Evolutionary conservation across 257 asterid species (phyloP), one percentile per base, ranked within the genome.

Genomic region (Solanum virginianum): DNA sequence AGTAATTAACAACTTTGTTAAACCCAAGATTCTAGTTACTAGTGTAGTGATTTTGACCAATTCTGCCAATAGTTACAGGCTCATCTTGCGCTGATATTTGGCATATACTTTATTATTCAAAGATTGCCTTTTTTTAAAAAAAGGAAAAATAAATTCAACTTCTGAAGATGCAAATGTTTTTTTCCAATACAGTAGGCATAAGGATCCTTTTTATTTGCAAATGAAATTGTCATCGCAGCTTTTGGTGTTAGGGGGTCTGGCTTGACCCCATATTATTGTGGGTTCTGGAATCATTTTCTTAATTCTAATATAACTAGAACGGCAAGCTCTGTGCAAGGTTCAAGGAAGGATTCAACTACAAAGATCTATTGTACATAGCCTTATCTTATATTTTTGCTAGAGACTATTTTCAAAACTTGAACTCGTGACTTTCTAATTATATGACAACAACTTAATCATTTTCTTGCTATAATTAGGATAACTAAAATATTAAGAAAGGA

Each of bases 11-110:
- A 75, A 47, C 81, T 22, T 62, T 49, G 62, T 49, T 51, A 47
- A 75, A 49, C 80, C 80, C 56, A 49, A 75, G 24, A 7, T n/a
- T 49, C 59, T 43, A 75, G 81, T 75, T 47, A 47, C 49, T 49
- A 49, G 36, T 47, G 81, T 74, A 24, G 47, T 77, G 82, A 51
- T 49, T 75, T 51, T 79, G 82, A 79, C 82, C 24, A 79, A 79
- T 53, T 79, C 47, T 79, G 49, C 1, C 24, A 53, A 53, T 16
- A 51, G 26, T 51, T 51, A 17, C 17, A 36, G 80, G 29, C 54
- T 70, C 80, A 39, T 39, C 80, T 70, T 70, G 82, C 65, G 49
- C 49, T 13, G 16, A 79, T 53, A 79, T 79, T 49, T 74, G 20
- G 59, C 47, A 22, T 26, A 29, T 74, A 74, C 43, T 24, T 24